Evolutionary conservation across 106 monocot genomes (phyloP).

Genomic region (Acanthochlamys bracteata): DNA sequence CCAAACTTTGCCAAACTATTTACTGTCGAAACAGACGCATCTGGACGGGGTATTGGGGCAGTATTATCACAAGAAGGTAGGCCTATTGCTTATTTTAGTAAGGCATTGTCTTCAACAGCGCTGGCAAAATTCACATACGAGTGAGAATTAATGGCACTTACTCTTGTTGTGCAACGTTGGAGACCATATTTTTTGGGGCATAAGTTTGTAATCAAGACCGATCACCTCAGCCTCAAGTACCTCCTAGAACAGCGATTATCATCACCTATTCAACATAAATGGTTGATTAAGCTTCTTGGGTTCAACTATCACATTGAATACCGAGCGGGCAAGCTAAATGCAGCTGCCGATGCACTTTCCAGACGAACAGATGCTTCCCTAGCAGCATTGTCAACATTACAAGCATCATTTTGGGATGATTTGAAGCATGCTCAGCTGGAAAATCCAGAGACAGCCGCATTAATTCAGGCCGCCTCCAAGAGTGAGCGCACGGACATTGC

Average conservation of each 20-base stretch:
- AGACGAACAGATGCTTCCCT: background rate
- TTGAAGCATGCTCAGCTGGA: background rate
- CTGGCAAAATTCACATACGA: background rate
- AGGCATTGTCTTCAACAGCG: background rate
- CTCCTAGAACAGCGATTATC: background rate
- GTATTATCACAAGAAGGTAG: slow-evolving; percentile 1
- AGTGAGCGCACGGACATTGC: too few species aligned
- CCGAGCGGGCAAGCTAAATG: background rate
- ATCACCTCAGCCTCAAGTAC: background rate
- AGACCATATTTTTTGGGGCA: background rate
- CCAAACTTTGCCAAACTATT: background rate
- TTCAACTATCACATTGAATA: slow-evolving; percentile 1
- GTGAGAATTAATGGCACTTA: background rate
- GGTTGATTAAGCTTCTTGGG: background rate
- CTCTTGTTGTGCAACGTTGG: background rate
- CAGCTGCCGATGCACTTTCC: slow-evolving; percentile 1
- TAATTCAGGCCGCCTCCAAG: too few species aligned
- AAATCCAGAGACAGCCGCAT: too few species aligned
- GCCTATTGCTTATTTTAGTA: slow-evolving; percentile 1
- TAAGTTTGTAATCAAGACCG: background rate
- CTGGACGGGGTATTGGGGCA: background rate
- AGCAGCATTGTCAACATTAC: background rate
- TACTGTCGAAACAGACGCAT: background rate
- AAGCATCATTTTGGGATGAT: background rate
- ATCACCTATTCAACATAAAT: background rate